Conservation (phyloP, 805 yeast genomes). For the Candida saitoana region DNA sequence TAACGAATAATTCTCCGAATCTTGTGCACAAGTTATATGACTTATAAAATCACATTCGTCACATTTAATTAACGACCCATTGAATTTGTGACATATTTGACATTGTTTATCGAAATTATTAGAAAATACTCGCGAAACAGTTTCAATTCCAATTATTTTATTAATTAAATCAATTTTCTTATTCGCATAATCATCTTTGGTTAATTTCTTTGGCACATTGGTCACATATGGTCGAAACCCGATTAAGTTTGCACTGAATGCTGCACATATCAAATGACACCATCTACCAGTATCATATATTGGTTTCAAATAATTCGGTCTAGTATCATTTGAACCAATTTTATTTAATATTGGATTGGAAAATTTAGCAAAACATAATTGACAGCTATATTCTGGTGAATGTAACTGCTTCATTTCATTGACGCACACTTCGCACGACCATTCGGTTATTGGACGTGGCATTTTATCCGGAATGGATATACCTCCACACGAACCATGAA, state of each 20-base stretch:
- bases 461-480: conserved; percentile 14
- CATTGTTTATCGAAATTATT: conserved; percentile 35
- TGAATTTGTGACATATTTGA: conserved; percentile 39
- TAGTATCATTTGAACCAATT: conserved; percentile 34
- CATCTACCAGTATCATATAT: conserved; percentile 59
- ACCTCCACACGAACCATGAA: conserved; percentile 73
- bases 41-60: conserved; percentile 34
- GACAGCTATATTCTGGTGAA: conserved; percentile 58
- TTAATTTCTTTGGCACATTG: conserved; percentile 2
- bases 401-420: conserved; percentile 61
- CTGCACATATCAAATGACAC: conserved; percentile 74
- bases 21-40: conserved; percentile 62
- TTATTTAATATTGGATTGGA: conserved; percentile 43
- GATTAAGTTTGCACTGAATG: conserved; percentile 44
- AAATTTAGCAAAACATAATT: conserved; percentile 58
- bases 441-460: conserved; percentile 36
- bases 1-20: conserved; percentile 37
- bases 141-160: conserved; percentile 22
- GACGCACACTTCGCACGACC: conserved; percentile 81
- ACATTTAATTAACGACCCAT: conserved; percentile 53
- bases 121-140: conserved; percentile 23
- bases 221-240: conserved; percentile 43
- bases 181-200: conserved; percentile 4
- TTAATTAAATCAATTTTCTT: conserved; percentile 13
- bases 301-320: conserved; percentile 68